phyloP scores from a whole-genome alignment of 2,329 filamentous ascomycete genomes.

The Herpotrichia juniperi region DNA sequence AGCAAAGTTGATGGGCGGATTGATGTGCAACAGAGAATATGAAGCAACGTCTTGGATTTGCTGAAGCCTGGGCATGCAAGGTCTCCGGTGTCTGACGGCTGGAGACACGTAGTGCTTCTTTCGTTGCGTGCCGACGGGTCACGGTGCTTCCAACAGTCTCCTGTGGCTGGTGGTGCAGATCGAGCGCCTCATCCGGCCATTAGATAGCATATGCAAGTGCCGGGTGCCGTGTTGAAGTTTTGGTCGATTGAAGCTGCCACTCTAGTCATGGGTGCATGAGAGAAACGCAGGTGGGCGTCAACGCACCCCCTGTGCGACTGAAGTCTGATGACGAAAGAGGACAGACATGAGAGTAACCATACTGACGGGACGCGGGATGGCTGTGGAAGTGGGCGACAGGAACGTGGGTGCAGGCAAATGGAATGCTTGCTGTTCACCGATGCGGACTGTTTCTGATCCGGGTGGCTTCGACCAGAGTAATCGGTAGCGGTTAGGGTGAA shows the following conservation, averaged over 20 bases:
- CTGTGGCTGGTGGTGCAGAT: background rate
- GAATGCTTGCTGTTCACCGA: background rate
- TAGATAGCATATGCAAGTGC: background rate
- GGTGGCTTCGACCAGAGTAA: background rate
- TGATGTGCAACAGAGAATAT: background rate
- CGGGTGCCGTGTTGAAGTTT: background rate
- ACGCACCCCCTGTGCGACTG: background rate
- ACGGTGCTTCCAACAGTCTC: background rate
- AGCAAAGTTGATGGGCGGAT: too few relatives aligned
- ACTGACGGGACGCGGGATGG: conserved; percentile 11
- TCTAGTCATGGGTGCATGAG: background rate
- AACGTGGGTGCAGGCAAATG: conserved; percentile 5
- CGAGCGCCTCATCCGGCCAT: background rate
- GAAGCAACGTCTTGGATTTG: background rate
- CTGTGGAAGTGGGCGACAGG: conserved; percentile 10
- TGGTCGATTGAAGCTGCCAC: background rate
- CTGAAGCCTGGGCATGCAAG: background rate
- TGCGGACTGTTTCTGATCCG: background rate
- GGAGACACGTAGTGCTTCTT: too few relatives aligned
- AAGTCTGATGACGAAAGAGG: background rate
- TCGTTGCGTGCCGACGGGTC: background rate
- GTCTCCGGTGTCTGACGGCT: too few relatives aligned
- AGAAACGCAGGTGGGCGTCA: background rate
- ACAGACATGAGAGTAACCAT: conserved; percentile 1
- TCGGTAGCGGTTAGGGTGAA: background rate